Conservation (phyloP, 2,329 filamentous ascomycete genomes). For the Cryphonectria carpinicola region DNA sequence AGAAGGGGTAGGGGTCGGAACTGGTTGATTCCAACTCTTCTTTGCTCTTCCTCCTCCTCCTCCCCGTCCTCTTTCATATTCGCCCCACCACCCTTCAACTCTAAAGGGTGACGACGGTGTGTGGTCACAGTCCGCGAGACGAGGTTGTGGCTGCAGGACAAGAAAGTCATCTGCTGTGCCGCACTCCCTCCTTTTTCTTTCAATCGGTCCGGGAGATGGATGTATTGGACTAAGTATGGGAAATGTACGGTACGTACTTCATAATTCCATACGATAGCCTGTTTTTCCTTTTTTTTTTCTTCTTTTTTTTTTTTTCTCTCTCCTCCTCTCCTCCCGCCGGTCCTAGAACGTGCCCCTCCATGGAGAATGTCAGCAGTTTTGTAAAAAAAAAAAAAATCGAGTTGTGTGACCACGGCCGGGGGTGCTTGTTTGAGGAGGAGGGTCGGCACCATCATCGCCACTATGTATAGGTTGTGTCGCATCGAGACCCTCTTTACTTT, state of each 20-base stretch:
- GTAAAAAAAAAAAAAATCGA: too few species aligned
- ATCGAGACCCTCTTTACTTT: background rate
- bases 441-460: background rate
- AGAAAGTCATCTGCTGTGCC: constrained; percentile 13
- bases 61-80: background rate
- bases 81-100: background rate
- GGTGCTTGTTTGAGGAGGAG: too few species aligned
- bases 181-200: background rate
- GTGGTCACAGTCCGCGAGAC: background rate
- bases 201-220: too few species aligned
- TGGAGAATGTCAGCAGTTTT: background rate
- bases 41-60: background rate
- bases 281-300: background rate
- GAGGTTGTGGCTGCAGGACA: constrained; percentile 16
- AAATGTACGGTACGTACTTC: background rate
- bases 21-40: background rate
- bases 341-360: too few species aligned
- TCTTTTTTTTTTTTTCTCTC: too few species aligned
- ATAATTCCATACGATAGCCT: background rate
- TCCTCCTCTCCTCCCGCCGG: too few species aligned
- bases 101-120: background rate
- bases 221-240: too few species aligned
- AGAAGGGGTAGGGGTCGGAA: background rate
- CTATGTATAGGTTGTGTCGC: background rate
- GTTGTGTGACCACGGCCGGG: too few species aligned